Evolutionary conservation across 2,329 filamentous ascomycete genomes (phyloP).

Genomic region (Ceratocystis variospora): DNA sequence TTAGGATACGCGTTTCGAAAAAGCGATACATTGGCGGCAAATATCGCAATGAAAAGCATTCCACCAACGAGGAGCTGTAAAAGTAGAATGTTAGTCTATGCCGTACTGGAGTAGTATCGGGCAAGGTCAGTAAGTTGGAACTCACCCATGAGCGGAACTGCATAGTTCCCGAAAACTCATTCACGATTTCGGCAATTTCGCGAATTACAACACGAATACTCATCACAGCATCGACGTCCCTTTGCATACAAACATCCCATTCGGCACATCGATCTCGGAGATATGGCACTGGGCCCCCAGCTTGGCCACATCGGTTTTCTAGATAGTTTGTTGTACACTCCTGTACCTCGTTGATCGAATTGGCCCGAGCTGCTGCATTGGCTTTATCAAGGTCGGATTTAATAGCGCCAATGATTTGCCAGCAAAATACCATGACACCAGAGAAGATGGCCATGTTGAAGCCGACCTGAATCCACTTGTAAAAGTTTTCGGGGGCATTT

Average conservation of each 20-base stretch:
- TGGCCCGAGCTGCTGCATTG: constrained; percentile 51
- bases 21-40: constrained; percentile 39
- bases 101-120: neutral
- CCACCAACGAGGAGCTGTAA: constrained; percentile 39
- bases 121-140: constrained; percentile 9
- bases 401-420: constrained; percentile 54
- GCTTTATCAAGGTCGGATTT: constrained; percentile 62
- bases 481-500: constrained; percentile 44
- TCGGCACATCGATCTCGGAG: constrained; percentile 58
- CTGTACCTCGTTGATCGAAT: constrained; percentile 58
- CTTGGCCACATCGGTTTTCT: constrained; percentile 57
- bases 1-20: constrained; percentile 15
- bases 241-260: constrained; percentile 80
- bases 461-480: constrained; percentile 44
- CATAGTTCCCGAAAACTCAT: constrained; percentile 82
- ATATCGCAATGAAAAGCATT: constrained; percentile 34
- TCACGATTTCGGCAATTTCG: constrained; percentile 84
- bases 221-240: constrained; percentile 64
- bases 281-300: constrained; percentile 47
- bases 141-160: constrained; percentile 60
- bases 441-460: constrained; percentile 51
- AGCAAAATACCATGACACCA: constrained; percentile 50
- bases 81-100: constrained; percentile 3
- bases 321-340: constrained; percentile 60
- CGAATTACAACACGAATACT: constrained; percentile 69